Conservation (phyloP, 495 filamentous ascomycete species). For the Tuber brumale region DNA sequence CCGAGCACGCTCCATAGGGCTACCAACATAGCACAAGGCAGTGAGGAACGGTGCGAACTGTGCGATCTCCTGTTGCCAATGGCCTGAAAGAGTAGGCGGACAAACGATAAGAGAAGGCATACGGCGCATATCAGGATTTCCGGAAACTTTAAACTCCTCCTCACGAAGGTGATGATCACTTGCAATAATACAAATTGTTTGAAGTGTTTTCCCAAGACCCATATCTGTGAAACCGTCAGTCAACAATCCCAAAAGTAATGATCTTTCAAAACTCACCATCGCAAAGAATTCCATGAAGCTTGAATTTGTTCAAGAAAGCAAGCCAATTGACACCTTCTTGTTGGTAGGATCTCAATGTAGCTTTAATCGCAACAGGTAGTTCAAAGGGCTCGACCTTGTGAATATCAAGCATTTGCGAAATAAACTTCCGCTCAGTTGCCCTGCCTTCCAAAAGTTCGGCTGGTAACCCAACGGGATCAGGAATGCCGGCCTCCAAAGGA, state of each 20-base stretch:
- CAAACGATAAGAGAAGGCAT: constrained; percentile 92
- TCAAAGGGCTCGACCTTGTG: constrained; percentile 92
- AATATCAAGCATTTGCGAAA: constrained; percentile 88
- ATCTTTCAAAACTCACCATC: constrained; percentile 48
- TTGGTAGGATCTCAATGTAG: constrained; percentile 89
- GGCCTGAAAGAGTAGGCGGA: constrained; percentile 92
- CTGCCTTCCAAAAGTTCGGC: constrained; percentile 79
- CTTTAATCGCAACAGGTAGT: constrained; percentile 94
- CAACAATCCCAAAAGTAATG: constrained; percentile 3
- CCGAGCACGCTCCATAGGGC: constrained; percentile 67
- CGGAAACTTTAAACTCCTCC: constrained; percentile 77
- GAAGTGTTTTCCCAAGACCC: constrained; percentile 95
- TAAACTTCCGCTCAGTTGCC: constrained; percentile 90
- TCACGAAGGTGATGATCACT: constrained; percentile 92
- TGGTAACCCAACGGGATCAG: constrained; percentile 88
- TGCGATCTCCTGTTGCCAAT: constrained; percentile 97
- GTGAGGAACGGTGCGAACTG: constrained; percentile 90
- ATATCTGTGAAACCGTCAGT: constrained; percentile 55
- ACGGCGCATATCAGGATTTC: constrained; percentile 64
- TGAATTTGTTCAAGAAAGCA: constrained; percentile 93
- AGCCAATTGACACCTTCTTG: constrained; percentile 99
- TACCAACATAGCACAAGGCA: constrained; percentile 82
- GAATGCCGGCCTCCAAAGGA: constrained; percentile 94
- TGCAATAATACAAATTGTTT: constrained; percentile 95
- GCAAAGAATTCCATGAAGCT: constrained; percentile 95